These are phyloP conservation scores for Trichoderma orchidacearum DNA, from an alignment of 495 filamentous ascomycete genomes.

Conservation along the genomic window DNA sequence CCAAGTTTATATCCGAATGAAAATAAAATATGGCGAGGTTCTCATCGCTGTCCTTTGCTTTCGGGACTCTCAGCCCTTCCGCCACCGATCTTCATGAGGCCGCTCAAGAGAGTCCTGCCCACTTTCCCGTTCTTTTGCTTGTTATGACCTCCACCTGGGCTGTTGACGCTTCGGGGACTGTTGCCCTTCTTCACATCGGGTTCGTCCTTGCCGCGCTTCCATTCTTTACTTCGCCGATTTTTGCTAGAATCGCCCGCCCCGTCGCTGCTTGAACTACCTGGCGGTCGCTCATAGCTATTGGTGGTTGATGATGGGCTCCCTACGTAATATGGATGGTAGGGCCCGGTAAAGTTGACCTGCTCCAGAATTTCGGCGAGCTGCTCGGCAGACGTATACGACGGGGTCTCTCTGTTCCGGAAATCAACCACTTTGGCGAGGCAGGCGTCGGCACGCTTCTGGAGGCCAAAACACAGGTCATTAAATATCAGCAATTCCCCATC, in stretches of 20 bases:
- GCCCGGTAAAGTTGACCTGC: background rate
- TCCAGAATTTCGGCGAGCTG: slow-evolving; percentile 27
- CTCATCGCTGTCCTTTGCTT: slow-evolving; percentile 5
- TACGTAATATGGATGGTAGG: background rate
- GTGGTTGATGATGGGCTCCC: background rate
- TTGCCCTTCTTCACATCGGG: slow-evolving; percentile 24
- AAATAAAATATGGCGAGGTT: background rate
- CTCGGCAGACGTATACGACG: background rate
- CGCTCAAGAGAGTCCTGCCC: slow-evolving; percentile 14
- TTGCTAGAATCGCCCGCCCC: slow-evolving; percentile 17
- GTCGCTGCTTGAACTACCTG: background rate
- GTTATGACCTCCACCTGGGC: slow-evolving; percentile 13
- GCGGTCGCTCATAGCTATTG: background rate
- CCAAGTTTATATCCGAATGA: too few species aligned
- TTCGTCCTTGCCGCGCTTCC: slow-evolving; percentile 34
- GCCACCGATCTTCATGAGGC: slow-evolving; percentile 14
- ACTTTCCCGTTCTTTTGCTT: slow-evolving; percentile 20
- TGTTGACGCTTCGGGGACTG: slow-evolving; percentile 11
- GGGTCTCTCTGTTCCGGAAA: background rate
- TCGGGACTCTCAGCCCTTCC: slow-evolving; percentile 10
- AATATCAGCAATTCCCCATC: slow-evolving; percentile 57
- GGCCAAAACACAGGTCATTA: slow-evolving; percentile 55
- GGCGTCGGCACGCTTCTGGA: slow-evolving; percentile 52
- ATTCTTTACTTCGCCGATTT: slow-evolving; percentile 22
- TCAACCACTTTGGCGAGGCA: slow-evolving; percentile 10